These are phyloP conservation scores for Sanghuangporus weigelae DNA, from an alignment of 1,284 basidiomycete genomes.

Conservation along the genomic window DNA sequence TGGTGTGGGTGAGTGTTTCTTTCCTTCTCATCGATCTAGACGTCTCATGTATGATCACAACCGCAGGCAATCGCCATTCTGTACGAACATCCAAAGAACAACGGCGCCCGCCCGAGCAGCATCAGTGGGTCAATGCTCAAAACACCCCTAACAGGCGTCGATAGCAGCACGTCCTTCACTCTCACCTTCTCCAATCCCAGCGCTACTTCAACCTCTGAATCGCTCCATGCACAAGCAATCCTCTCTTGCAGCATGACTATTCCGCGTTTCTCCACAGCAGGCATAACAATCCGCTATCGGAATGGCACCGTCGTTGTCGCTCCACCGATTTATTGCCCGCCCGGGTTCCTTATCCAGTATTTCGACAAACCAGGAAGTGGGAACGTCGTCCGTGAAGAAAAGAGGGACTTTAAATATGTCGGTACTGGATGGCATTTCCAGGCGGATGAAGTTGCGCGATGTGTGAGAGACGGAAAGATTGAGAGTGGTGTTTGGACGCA, in stretches of 20 bases:
- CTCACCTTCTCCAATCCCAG: slow-evolving; percentile 54
- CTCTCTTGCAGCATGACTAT: slow-evolving; percentile 60
- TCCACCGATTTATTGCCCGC: slow-evolving; percentile 61
- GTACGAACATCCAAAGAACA: slow-evolving; percentile 76
- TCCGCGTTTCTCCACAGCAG: slow-evolving; percentile 35
- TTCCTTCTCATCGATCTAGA: background rate
- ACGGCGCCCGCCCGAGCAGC: slow-evolving; percentile 46
- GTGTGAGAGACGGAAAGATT: slow-evolving; percentile 69
- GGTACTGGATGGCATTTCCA: slow-evolving; percentile 71
- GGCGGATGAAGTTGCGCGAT: slow-evolving; percentile 82
- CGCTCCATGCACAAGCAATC: slow-evolving; percentile 58
- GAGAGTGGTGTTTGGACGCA: slow-evolving; percentile 73
- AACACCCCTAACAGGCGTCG: slow-evolving; percentile 73
- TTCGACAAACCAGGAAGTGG: slow-evolving; percentile 48
- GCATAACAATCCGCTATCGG: slow-evolving; percentile 62
- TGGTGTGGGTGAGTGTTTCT: slow-evolving; percentile 60
- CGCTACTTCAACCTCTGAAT: background rate
- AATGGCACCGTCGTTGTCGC: slow-evolving; percentile 58
- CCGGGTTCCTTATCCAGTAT: slow-evolving; percentile 58
- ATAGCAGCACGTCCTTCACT: slow-evolving; percentile 71
- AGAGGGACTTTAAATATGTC: slow-evolving; percentile 45
- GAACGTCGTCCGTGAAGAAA: slow-evolving; percentile 49
- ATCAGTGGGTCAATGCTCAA: slow-evolving; percentile 66
- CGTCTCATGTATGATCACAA: background rate
- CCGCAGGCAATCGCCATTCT: slow-evolving; percentile 64